Evolutionary conservation across 2,329 filamentous ascomycete species (phyloP), one percentile per base, ranked within the genome.

Genomic region (Cladosporium colombiae): DNA sequence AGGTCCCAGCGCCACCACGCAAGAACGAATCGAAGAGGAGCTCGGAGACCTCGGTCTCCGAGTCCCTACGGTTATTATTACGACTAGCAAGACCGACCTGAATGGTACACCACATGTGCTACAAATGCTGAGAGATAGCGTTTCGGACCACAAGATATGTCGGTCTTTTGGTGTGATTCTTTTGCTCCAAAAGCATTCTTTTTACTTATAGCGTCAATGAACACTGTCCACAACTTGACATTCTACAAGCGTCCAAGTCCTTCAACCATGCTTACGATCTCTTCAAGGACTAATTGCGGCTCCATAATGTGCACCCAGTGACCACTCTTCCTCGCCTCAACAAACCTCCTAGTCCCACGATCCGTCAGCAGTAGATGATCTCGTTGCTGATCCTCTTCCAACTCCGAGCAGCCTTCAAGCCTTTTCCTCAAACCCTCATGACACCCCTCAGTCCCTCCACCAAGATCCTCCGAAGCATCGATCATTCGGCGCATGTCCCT

Each of bases 301-400:
- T 56, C 52, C 23, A 6, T 56, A 5, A 56, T 33, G 21, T 56
- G 52, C 2, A 56, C 29, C 52, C 52, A 56, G 13, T 56, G 52
- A 25, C 52, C 52, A 33, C 52, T 56, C 5, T 56, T 21, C 29
- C 35, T 56, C 27, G 52, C 52, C 52, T 56, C 52, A n/a, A 56
- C 29, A 11, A 29, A 56, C 4, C 52, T 29, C 52, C 52, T 56
- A 33, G 3, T 35, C 7, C 52, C 52, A 21, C 13, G 10, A 29
- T n/a, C 18, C 8, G 52, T 56, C 52, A 56, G 21, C 29, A n/a
- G 18, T 6, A 56, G 10, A 21, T 31, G 29, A n/a, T 56, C 52
- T 6, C 29, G 25, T 16, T 56, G 52, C 52, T 31, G 25, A 29
- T 56, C 27, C 23, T 21, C 52, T 31, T 56, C 52, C 52, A 56